Conservation (phyloP, 129 eudicot species). For the Escallonia rubra region DNA sequence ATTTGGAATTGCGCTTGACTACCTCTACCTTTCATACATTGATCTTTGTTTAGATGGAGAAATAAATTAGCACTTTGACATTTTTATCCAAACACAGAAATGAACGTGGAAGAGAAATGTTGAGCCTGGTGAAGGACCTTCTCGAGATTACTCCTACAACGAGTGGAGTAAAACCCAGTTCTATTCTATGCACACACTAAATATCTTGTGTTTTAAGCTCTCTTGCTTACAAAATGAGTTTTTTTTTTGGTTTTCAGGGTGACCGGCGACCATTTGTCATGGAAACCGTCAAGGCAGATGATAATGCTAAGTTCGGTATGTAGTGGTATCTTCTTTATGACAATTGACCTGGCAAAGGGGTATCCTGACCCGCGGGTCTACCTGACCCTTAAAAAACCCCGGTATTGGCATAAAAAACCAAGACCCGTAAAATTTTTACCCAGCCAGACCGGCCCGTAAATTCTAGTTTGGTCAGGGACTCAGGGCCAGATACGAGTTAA, state of each 20-base stretch:
- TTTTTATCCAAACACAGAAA: constrained; percentile 44
- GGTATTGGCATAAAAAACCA: too few relatives aligned
- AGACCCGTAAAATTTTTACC: too few relatives aligned
- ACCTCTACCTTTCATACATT: background rate
- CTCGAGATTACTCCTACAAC: constrained; percentile 87
- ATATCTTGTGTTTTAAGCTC: too few relatives aligned
- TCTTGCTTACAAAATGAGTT: background rate
- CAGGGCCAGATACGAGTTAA: too few relatives aligned
- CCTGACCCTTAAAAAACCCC: too few relatives aligned
- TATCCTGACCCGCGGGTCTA: too few relatives aligned
- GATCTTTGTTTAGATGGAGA: background rate
- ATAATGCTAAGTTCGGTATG: constrained; percentile 86
- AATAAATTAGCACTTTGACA: background rate
- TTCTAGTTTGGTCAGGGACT: too few relatives aligned
- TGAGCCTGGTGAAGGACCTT: constrained; percentile 65
- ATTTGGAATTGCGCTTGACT: background rate
- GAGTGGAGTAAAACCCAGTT: constrained; percentile 44
- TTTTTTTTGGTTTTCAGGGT: constrained; percentile 44
- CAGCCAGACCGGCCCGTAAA: too few relatives aligned
- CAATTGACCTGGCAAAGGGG: too few relatives aligned
- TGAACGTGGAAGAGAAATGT: constrained; percentile 97
- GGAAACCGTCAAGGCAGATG: constrained; percentile 98
- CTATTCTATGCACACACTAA: background rate
- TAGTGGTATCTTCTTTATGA: background rate
- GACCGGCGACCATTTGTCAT: constrained; percentile 89